Evolutionary conservation across 371 early-diverging fungal genomes (phyloP), one percentile per base, ranked within the genome.

Genomic region (Apophysomyces variabilis): DNA sequence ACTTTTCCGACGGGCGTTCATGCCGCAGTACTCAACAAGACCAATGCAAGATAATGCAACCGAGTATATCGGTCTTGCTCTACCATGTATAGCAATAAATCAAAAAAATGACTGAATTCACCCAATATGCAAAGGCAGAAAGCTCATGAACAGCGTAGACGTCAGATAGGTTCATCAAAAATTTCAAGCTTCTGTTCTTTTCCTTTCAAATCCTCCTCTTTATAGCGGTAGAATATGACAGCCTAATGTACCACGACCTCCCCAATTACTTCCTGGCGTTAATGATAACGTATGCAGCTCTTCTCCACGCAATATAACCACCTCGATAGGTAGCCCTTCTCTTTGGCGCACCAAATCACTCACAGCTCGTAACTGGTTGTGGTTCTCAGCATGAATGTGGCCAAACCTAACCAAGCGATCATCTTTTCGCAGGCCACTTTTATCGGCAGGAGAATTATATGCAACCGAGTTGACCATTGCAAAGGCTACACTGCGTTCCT

Each of bases 401-500:
- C 91, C 92, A 73, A 92, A 90, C 21, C 66, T 62, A n/a, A 89
- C 35, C n/a, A 95, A 79, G 41, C 66, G 66, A 73, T 95, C 93
- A 32, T 80, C 84, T 54, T 84, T 75, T 16, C 74, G 66, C 35
- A 93, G 69, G 0, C 92, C 92, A 2, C 92, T 92, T 35, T 70
- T 78, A 14, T 69, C 67, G 0, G 95, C 94, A 6, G 96, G 96
- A 4, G 94, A 93, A 62, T 89, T 90, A 0, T 90, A 91, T 26
- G 92, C 91, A 5, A 96, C 93, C 0, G 85, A 87, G 68, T 91
- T 90, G n/a, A 96, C 88, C 4, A 83, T 72, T 2, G 95, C 95
- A 80, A 95, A 93, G 6, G 95, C 87, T 57, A 54, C 61, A 41
- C n/a, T 16, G 62, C 12, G 14, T 36, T 58, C 38, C 13, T 9